Base-by-base conservation (phyloP, 2,329 filamentous ascomycete species). In the Aureobasidium sp. region DNA sequence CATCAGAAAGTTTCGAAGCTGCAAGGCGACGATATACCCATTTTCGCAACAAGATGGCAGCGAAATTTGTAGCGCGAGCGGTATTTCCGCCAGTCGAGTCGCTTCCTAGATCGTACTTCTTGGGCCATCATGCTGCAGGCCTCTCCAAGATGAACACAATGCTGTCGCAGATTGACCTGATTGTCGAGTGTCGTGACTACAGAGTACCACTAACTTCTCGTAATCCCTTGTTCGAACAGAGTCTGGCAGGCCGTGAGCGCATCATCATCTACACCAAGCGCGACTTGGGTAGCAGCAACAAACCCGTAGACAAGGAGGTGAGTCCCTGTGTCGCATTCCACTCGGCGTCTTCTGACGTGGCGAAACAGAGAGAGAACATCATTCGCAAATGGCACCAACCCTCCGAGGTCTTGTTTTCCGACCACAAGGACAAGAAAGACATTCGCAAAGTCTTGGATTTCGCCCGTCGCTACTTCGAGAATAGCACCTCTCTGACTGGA, bases 101-200 rank as follows among this genome's bases (percentile, higher is more conserved):
- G 58, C 87, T 97, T 64, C 87, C 89, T 42, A 87, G 90, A 67
- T 94, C 93, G 63, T 99, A 97, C 78, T 99, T 90, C 78, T 83
- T 97, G 51, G 94, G 94, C 65, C 94, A 99, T 77, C 94, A 99
- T 80, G 84, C 85, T 64, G 83, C 89, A 11, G 94, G 90, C 17
- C 80, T 96, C 36, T 80, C 83, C 52, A 88, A 89, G 72, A 96
- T 97, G 87, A 89, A 90, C 72, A 84, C 84, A 42, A 82, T 89
- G 72, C 83, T 99, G 53, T 85, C 87, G 31, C 86, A 85, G 65
- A 89, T 97, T 69, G 89, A 92, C 70, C 85, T 97, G 47, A 85
- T 99, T 60, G 84, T 99, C 71, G 94, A 99, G 78, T 97, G 92
- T 74, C 89, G 94, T 71, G 94, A 99, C 78, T 91, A 91, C 72